Conservation (phyloP, 169 alveolate genomes). For the Eimeria maxima region DNA sequence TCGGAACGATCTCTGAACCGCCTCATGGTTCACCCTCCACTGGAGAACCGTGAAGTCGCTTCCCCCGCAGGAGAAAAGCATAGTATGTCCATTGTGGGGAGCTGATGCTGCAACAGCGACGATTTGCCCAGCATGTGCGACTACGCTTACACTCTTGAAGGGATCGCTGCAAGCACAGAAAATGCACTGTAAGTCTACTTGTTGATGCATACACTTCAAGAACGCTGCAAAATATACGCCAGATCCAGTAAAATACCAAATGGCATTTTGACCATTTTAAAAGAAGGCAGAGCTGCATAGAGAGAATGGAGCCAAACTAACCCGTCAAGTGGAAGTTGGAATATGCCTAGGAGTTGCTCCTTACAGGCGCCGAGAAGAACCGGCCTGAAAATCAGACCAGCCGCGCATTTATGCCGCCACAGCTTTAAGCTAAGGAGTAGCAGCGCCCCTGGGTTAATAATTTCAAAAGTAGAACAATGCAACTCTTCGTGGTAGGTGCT, state of each 20-base stretch:
- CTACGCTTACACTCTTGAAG: constrained; percentile 37
- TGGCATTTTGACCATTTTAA: not conserved
- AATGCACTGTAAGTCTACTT: not conserved
- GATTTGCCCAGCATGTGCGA: constrained; percentile 65
- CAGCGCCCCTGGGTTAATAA: not conserved
- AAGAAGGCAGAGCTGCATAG: not conserved
- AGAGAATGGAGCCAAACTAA: not conserved
- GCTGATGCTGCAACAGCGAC: constrained; percentile 44
- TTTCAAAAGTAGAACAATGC: not conserved
- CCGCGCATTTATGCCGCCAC: too few relatives aligned
- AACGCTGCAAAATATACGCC: not conserved
- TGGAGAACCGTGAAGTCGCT: constrained; percentile 93
- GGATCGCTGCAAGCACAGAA: constrained; percentile 24
- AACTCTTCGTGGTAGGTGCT: not conserved
- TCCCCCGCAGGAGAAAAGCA: constrained; percentile 94
- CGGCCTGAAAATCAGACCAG: not conserved
- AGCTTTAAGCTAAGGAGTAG: not conserved
- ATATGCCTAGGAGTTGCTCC: constrained; percentile 44
- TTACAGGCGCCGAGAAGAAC: constrained; percentile 58
- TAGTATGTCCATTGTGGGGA: constrained; percentile 85
- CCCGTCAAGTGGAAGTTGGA: constrained; percentile 62
- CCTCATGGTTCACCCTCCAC: constrained; percentile 91
- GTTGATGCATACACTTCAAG: not conserved
- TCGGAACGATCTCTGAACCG: constrained; percentile 12
- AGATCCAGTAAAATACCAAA: not conserved